Evolutionary conservation across 805 yeast species (phyloP).

Genomic region (Candida saitoana): DNA sequence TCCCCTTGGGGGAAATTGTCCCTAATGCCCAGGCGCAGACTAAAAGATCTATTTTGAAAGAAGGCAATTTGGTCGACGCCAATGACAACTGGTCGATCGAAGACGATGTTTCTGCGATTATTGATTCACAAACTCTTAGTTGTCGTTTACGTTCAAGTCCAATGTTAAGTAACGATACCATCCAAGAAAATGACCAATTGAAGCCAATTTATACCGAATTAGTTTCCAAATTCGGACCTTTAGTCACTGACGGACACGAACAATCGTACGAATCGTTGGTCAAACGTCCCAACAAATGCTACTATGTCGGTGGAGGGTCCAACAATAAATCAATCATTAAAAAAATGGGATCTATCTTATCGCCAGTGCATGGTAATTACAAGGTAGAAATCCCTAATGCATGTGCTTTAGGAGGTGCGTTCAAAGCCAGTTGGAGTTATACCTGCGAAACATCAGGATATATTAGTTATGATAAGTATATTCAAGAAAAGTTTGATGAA

Average conservation of each 20-base stretch:
- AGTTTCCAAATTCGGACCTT: slow-evolving; percentile 34
- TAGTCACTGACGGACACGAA: slow-evolving; percentile 47
- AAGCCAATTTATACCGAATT: slow-evolving; percentile 23
- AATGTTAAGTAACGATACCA: slow-evolving; percentile 43
- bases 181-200: slow-evolving; percentile 5
- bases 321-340: slow-evolving; percentile 63
- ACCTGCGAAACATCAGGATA: slow-evolving; percentile 29
- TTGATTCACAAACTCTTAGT: slow-evolving; percentile 83
- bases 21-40: slow-evolving; percentile 73
- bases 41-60: slow-evolving; percentile 45
- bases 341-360: slow-evolving; percentile 67
- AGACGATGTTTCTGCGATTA: slow-evolving; percentile 68
- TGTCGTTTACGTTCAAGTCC: slow-evolving; percentile 80
- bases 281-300: slow-evolving; percentile 62
- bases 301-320: slow-evolving; percentile 87
- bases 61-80: slow-evolving; percentile 18
- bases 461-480: slow-evolving; percentile 43
- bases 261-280: slow-evolving; percentile 42
- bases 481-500: slow-evolving; percentile 43
- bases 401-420: slow-evolving; percentile 90
- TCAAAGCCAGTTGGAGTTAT: slow-evolving; percentile 73
- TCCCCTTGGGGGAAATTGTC: slow-evolving; percentile 87
- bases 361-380: slow-evolving; percentile 61
- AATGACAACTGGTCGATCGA: slow-evolving; percentile 43
- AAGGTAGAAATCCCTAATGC: slow-evolving; percentile 80